A percentile compares a stretch with the other conserved stretches of the same genome.
These are phyloP conservation scores for Penicillium aurantiogriseum DNA, from an alignment of 2,329 filamentous ascomycete species.

Conservation along the genomic window DNA sequence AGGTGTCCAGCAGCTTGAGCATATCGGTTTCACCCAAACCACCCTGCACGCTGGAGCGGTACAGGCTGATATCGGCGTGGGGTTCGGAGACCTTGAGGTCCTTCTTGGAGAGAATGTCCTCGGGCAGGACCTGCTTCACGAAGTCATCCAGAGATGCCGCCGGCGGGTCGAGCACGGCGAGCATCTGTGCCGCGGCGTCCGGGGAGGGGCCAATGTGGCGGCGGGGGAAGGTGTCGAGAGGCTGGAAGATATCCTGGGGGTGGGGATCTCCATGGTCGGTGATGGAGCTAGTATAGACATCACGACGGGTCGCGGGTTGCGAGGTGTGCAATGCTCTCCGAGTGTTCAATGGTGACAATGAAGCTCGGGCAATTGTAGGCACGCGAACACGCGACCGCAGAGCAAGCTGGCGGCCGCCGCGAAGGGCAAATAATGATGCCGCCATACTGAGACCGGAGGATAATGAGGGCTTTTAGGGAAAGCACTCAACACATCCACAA, in stretches of 20 bases:
- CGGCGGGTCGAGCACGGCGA: constrained; percentile 73
- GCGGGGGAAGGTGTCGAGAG: constrained; percentile 65
- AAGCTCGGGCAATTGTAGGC: constrained; percentile 22
- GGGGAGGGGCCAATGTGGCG: constrained; percentile 85
- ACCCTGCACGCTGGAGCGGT: constrained; percentile 39
- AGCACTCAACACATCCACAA: constrained; percentile 10
- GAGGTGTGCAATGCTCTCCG: constrained; percentile 31
- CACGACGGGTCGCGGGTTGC: constrained; percentile 29
- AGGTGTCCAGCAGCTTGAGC: constrained; percentile 41
- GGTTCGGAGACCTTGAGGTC: constrained; percentile 58
- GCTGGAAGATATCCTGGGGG: constrained; percentile 44
- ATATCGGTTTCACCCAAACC: constrained; percentile 49
- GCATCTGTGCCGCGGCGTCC: constrained; percentile 71
- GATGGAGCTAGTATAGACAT: constrained; percentile 84
- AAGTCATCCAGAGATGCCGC: constrained; percentile 75
- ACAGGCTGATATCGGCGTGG: constrained; percentile 43
- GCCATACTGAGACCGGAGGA: constrained; percentile 26
- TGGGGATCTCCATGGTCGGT: constrained; percentile 69
- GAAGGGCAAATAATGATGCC: constrained; percentile 37
- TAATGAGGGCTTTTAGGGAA: constrained; percentile 14
- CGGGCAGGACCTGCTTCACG: constrained; percentile 77
- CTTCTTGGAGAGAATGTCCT: constrained; percentile 69
- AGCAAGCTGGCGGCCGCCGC: constrained; percentile 37
- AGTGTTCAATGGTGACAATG: constrained; percentile 32
- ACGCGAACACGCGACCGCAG: constrained; percentile 33